Base-by-base conservation (phyloP, 805 yeast species). In the Sungouiella thailandica region DNA sequence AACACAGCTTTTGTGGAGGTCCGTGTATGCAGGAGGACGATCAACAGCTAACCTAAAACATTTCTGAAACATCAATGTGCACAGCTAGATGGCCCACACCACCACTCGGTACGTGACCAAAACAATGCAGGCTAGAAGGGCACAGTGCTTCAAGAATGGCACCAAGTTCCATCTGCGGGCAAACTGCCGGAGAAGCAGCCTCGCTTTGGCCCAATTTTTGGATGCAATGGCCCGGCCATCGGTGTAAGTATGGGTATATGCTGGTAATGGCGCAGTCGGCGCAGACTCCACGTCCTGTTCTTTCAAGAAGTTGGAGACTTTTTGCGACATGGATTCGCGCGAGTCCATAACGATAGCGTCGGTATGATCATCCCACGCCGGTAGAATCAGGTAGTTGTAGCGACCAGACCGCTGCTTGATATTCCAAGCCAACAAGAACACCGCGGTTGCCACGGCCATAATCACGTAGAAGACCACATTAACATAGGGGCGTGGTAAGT, bases 401-500 rank as follows among this genome's bases (percentile, higher is more conserved):
- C 62, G 41, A 4, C 48, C 37, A 10, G 55, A 40, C 29, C 55
- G 49, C 31, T 52, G 59, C 34, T 50, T 53, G 28, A 55, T 31
- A 36, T 59, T 53, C 56, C 60, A 60, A 34, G 38, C 43, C 10
- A 65, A 43, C 14, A 65, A 31, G 2, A 54, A 17, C 1, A 57
- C 18, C 0, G 56, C 66, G 14, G 62, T 54, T 2, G 51, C 25
- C 18, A 53, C 56, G 2, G 74, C 68, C 33, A 62, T 45, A 4
- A 51, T 29, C 2, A 65, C 55, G 44, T 72, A 72, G 34, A 53
- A 39, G 8, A 50, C 40, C 1, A 70, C 55, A 36, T 69, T 70
- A 22, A 55, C 36, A 43, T 71, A 72, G 4, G 78, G 78, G 5
- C 57, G 56, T 4, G 71, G 74, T 22, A 70, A 47, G 48, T 65